Evolutionary conservation across 2,329 filamentous ascomycete genomes (phyloP).

Genomic region (Beauveria pseudobassiana): DNA sequence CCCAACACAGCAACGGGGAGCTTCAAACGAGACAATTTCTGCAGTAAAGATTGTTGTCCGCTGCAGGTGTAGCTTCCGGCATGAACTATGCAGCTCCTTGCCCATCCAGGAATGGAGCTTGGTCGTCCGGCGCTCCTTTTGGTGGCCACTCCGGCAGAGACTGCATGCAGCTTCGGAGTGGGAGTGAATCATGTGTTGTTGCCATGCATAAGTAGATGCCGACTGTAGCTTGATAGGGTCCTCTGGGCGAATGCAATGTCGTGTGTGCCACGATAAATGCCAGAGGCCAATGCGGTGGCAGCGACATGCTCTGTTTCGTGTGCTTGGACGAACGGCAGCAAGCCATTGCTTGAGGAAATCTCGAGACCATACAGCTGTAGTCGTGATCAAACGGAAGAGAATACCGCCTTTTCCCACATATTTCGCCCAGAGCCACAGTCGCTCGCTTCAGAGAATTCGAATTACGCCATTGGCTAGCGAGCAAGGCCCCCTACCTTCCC

Average conservation of each 20-base stretch:
- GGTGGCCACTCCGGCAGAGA: not conserved
- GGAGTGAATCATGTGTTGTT: not conserved
- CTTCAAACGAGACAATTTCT: not conserved
- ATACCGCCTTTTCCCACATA: not conserved
- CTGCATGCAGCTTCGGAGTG: not conserved
- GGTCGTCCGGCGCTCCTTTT: not conserved
- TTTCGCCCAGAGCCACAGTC: not conserved
- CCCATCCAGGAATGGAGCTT: not conserved
- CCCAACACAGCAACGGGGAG: not conserved
- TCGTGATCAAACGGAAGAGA: not conserved
- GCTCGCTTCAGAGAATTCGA: not conserved
- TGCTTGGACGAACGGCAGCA: not conserved
- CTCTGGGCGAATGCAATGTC: not conserved
- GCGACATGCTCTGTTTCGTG: not conserved
- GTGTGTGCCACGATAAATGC: not conserved
- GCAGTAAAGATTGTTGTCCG: not conserved
- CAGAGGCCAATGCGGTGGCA: not conserved
- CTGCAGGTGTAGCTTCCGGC: not conserved
- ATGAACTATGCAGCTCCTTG: not conserved
- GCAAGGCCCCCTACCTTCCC: slow-evolving; percentile 2
- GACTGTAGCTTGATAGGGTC: not conserved
- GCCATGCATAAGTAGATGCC: not conserved
- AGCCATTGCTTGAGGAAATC: not conserved
- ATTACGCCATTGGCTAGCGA: not conserved
- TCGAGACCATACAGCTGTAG: not conserved